Base-by-base conservation (phyloP, 2,329 filamentous ascomycete genomes). In the Claviceps spartinae region DNA sequence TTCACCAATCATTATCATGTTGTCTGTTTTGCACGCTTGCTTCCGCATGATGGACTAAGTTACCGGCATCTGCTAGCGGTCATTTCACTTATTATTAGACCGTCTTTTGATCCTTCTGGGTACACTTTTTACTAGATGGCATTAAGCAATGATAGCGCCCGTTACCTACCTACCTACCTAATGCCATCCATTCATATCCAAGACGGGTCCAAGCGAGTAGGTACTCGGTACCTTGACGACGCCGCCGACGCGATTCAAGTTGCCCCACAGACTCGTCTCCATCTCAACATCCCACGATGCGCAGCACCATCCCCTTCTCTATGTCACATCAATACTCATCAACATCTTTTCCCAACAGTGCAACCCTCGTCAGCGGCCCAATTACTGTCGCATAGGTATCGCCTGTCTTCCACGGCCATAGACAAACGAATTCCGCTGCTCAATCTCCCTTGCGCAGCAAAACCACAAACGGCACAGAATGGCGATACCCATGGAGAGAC, bases 401-500 rank as follows among this genome's bases (percentile, higher is more conserved):
- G 37, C 26, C 20, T 14, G 14, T 16, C 20, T 11, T 1, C 1
- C 41, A 7, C 20, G 20, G 14, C 20, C 41, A 3, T 14, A 43
- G 20, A 8, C 3, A 43, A 7, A 34, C 9, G 30, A 11, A 34
- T 11, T 11, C 9, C 30, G 9, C 9, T 34, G 30, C 30, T 11
- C 30, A 34, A 34, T 34, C 30, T 34, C 30, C 9, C 30, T 11
- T 11, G 26, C 34, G 9, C 20, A 34, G 37, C 7, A 4, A 20
- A 37, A 18, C 9, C 9, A 42, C 11, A 38, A n/a, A 38, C 44
- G 40, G 37, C 52, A 55, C 36, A 30, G 26, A 22, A 66, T 66
- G 64, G 59, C 67, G 20, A 68, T 72, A 48, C 68, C 66, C 47
- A 63, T 71, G 67, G 60, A 65, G 44, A 62, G 62, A 50, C 60